A percentile compares a stretch with the other conserved stretches of the same genome.
Conservation (phyloP, 2,329 filamentous ascomycete species). For the Pleomassaria siparia region DNA sequence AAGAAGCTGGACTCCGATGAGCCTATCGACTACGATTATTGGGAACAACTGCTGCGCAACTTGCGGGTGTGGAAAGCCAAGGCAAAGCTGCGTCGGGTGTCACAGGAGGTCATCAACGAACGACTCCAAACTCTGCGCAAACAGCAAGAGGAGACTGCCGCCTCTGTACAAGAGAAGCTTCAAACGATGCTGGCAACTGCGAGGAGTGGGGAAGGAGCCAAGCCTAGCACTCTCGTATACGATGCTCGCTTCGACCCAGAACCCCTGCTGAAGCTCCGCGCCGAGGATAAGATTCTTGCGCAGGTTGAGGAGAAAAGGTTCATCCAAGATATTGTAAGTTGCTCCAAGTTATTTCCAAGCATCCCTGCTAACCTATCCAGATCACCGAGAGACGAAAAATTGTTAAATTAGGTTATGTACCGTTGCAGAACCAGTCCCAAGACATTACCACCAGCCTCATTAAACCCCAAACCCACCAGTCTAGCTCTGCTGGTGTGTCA, state of each 20-base stretch:
- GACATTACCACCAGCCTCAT: slow-evolving; percentile 29
- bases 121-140: slow-evolving; percentile 67
- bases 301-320: slow-evolving; percentile 62
- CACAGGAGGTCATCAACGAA: slow-evolving; percentile 71
- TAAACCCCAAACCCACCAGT: slow-evolving; percentile 40
- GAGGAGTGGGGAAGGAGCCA: slow-evolving; percentile 6
- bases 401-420: slow-evolving; percentile 67
- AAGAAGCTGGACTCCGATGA: slow-evolving; percentile 85
- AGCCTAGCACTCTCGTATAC: slow-evolving; percentile 25
- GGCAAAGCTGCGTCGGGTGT: slow-evolving; percentile 77
- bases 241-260: slow-evolving; percentile 62
- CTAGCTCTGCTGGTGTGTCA: slow-evolving; percentile 58
- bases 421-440: slow-evolving; percentile 51
- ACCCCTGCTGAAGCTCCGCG: slow-evolving; percentile 63
- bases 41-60: slow-evolving; percentile 87
- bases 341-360: slow-evolving; percentile 6
- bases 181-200: slow-evolving; percentile 45
- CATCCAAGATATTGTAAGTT: slow-evolving; percentile 55
- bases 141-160: slow-evolving; percentile 68
- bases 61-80: slow-evolving; percentile 90
- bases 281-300: slow-evolving; percentile 64
- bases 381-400: slow-evolving; percentile 61
- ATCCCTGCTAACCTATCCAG: slow-evolving; percentile 29
- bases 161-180: slow-evolving; percentile 56
- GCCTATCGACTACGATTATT: slow-evolving; percentile 94